Conservation (phyloP, 768 basidiomycete genomes). For the Mycena chlorophos region DNA sequence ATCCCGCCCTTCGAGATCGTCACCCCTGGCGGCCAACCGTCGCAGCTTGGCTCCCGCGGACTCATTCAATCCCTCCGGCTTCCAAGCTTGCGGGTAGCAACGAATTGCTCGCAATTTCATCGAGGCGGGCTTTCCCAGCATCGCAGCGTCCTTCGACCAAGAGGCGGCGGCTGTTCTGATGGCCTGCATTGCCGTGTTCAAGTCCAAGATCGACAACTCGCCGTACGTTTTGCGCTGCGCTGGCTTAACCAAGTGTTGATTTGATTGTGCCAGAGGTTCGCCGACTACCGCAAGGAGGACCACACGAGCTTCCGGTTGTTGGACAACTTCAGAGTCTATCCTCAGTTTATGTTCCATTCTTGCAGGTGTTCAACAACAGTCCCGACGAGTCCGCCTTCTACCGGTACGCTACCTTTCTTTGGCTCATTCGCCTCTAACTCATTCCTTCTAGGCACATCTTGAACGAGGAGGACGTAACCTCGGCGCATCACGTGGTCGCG, state of each 20-base stretch:
- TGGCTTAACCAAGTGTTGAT: slow-evolving; percentile 99
- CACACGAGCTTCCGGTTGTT: slow-evolving; percentile 88
- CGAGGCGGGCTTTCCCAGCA: slow-evolving; percentile 92
- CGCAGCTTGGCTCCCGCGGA: slow-evolving; percentile 86
- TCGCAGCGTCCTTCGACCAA: slow-evolving; percentile 94
- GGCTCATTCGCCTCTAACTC: slow-evolving; percentile 3
- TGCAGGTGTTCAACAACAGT: slow-evolving; percentile 99
- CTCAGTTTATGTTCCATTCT: slow-evolving; percentile 99
- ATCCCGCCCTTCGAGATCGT: slow-evolving; percentile 98
- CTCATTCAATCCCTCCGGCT: slow-evolving; percentile 96
- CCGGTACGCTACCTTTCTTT: slow-evolving; percentile 51
- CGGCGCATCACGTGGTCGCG: too few relatives aligned
- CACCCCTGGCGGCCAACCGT: slow-evolving; percentile 91
- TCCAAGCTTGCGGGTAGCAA: slow-evolving; percentile 92
- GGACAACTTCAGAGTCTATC: slow-evolving; percentile 98
- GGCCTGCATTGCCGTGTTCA: slow-evolving; percentile 98
- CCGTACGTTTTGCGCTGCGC: slow-evolving; percentile 92
- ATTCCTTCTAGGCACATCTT: slow-evolving; percentile 70
- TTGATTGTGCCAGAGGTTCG: slow-evolving; percentile 97
- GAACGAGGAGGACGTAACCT: slow-evolving; percentile 97
- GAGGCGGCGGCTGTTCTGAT: slow-evolving; percentile 97
- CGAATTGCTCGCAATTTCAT: slow-evolving; percentile 97
- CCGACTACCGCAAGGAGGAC: slow-evolving; percentile 98
- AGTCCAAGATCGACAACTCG: slow-evolving; percentile 97
- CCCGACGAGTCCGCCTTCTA: slow-evolving; percentile 99